These are phyloP conservation scores for Xylaria sp. DNA, from an alignment of 495 filamentous ascomycete genomes.

Conservation along the genomic window DNA sequence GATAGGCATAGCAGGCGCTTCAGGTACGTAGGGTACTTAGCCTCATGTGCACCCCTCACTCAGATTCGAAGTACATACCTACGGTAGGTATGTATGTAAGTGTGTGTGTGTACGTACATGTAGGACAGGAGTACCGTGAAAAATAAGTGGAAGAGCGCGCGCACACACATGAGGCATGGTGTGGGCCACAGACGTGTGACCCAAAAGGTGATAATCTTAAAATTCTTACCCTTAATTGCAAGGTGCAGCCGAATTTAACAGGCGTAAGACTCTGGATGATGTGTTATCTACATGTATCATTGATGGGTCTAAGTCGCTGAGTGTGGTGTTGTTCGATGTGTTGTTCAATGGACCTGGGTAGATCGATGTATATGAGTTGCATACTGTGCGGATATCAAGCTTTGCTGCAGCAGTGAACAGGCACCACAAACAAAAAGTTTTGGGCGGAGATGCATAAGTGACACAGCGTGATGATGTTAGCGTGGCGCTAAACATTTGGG, in stretches of 20 bases:
- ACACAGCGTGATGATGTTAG: conserved; percentile 17
- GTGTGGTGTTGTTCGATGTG: conserved; percentile 3
- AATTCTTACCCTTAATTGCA: neutral
- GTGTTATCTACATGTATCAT: conserved; percentile 1
- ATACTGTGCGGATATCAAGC: conserved; percentile 9
- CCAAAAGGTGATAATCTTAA: neutral
- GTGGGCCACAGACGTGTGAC: neutral
- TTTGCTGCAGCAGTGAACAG: neutral
- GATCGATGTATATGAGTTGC: conserved; percentile 7
- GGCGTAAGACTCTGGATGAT: neutral
- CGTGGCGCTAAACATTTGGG: conserved; percentile 15
- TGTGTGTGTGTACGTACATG: too few species aligned
- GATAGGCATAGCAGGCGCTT: neutral
- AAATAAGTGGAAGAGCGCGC: neutral
- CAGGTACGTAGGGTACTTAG: neutral
- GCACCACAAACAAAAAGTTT: neutral
- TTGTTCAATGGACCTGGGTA: conserved; percentile 15
- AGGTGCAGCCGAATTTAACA: neutral
- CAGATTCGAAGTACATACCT: neutral
- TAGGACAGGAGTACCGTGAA: too few species aligned
- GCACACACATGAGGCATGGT: neutral
- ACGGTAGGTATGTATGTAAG: neutral
- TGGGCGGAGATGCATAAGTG: conserved; percentile 18
- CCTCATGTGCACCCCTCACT: neutral
- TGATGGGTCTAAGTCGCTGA: conserved; percentile 1